phyloP scores from a whole-genome alignment of 139 green algal species.

The Picochlorum sp. region DNA sequence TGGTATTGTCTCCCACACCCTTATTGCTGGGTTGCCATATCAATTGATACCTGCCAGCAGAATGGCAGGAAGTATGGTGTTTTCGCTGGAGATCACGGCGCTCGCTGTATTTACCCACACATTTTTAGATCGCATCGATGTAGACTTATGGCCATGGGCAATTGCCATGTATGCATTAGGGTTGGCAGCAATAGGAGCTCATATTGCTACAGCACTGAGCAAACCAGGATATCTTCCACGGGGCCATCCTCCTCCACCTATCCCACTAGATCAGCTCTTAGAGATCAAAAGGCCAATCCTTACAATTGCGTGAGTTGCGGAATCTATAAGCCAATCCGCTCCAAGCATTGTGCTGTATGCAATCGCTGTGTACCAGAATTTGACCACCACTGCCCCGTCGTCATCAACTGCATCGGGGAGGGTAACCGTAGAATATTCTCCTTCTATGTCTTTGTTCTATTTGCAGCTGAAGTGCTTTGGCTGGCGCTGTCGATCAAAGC shows the following conservation, averaged over 20 bases:
- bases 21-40: conserved; percentile 17
- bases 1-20: conserved; percentile 4
- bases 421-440: conserved; percentile 38
- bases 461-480: conserved; percentile 33
- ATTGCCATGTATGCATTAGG: not conserved
- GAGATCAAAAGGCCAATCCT: conserved; percentile 13
- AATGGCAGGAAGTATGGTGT: conserved; percentile 10
- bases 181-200: not conserved
- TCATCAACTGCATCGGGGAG: conserved; percentile 44
- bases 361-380: conserved; percentile 38
- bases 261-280: conserved; percentile 12
- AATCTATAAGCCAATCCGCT: conserved; percentile 37
- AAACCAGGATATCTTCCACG: conserved; percentile 17
- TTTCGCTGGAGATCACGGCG: conserved; percentile 11
- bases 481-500: conserved; percentile 20
- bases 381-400: conserved; percentile 54
- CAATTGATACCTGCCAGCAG: conserved; percentile 18
- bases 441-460: conserved; percentile 26
- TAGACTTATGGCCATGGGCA: not conserved
- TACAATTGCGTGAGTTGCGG: conserved; percentile 33
- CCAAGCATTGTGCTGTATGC: conserved; percentile 43
- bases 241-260: not conserved
- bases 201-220: conserved; percentile 7
- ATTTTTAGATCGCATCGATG: not conserved
- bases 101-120: conserved; percentile 5